Base-by-base conservation (phyloP, 768 basidiomycete species). In the Leccinum subgranulosum region DNA sequence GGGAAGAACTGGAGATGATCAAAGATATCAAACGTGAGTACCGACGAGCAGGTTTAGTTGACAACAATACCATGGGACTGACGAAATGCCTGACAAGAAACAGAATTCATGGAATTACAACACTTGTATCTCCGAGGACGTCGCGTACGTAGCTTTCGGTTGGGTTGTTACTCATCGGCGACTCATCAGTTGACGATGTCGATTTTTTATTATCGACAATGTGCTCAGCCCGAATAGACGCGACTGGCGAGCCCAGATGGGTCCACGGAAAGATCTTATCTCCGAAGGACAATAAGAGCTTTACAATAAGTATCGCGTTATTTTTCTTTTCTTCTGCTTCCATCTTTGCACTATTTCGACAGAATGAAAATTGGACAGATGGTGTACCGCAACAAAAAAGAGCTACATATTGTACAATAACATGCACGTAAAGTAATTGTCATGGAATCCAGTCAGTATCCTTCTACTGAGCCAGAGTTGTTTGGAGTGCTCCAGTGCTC, bases 91-190 rank as follows among this genome's bases (percentile, higher is more conserved):
- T 39, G 62, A 43, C 50, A 46, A 36, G 36, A 19, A 36, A 11
- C 65, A 82, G 89, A 92, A 75, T 92, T 89, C 79, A 36, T 36
- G 17, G 8, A 17, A 36, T 17, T 92, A 92, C 79, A 90, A 90
- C 78, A 94, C 92, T 25, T 90, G 93, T 78, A 95, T 97, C 76
- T 93, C 94, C 75, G 94, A 96, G 78, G 94, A 94, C 75, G 90
- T 95, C 73, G 90, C 90, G 88, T 87, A 76, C 68, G 85, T 83
- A 36, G 25, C 31, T 36, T 58, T 58, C 41, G 41, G 53, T 46
- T 51, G 34, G 54, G 57, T 52, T 53, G 59, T 48, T 27, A n/a
- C 15, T 45, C 53, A 63, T 55, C 31, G 11, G 17, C 9, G 36
- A 51, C 31, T 12, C 55, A 61, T 63, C 55, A 51, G n/a, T 51